Evolutionary conservation across 306 rosid genomes (phyloP), one percentile per base, ranked within the genome.

Genomic region (Sicyos edulis): DNA sequence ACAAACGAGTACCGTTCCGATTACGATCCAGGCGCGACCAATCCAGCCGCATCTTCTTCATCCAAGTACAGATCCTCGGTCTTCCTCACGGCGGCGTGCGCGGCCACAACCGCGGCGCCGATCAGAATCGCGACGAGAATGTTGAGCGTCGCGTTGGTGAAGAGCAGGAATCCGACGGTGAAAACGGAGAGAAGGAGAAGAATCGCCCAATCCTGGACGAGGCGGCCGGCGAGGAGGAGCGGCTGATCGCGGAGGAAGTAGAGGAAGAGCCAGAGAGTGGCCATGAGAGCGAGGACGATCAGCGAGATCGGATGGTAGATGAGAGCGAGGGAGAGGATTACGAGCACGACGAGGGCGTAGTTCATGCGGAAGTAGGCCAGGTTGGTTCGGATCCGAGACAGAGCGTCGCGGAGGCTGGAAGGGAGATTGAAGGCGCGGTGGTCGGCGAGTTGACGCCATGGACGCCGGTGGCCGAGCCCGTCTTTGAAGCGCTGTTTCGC

Each of bases 241-340:
- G 98, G 96, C 62, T 88, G 88, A 29, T 92, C 98, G 56, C 98
- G 92, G 54, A 92, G 86, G 78, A 92, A 92, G 83, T 92, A 92
- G 69, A 90, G 85, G 78, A 90, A 90, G 15, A 92, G 60, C 98
- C 98, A 92, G 5, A 75, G 84, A 12, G 85, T 81, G 81, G 85
- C 74, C 77, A 88, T 77, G 8, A 80, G 42, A 29, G 83, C 5
- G 74, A 90, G 80, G 47, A 92, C 98, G 66, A 92, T 84, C 14
- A 90, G 90, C n/a, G 98, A 92, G 10, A 88, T 79, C 5, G 98
- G 96, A 77, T 90, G 90, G 91, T 96, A 90, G 20, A 92, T 73
- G 7, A 92, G 88, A 72, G 92, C 81, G 51, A 92, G 80, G 62
- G 90, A 90, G 72, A 92, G 83, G 22, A 90, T 74, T 0, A 83